Conservation (phyloP, 1,284 basidiomycete genomes). For the Melampsora abietis-canadensis region DNA sequence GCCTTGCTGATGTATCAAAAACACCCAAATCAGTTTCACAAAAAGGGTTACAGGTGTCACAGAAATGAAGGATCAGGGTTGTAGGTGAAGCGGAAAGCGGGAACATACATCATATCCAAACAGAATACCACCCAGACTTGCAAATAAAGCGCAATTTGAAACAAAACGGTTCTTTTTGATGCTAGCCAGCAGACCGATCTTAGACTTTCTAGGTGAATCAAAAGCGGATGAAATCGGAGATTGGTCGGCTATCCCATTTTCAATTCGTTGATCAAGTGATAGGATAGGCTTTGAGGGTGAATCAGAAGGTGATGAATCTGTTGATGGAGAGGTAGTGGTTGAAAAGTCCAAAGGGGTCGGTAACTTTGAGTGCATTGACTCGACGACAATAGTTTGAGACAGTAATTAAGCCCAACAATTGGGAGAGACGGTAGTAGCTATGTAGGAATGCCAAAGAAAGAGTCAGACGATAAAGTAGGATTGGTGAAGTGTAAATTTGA, state of each 20-base stretch:
- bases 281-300: conserved; percentile 3
- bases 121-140: conserved; percentile 37
- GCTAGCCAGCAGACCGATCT: conserved; percentile 1
- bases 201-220: background rate
- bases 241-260: background rate
- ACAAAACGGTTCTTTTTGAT: conserved; percentile 27
- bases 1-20: conserved; percentile 50
- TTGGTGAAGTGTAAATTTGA: too few species aligned
- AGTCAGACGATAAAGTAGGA: too few species aligned
- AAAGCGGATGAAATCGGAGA: conserved; percentile 3
- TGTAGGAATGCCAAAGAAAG: too few species aligned
- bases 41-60: too few species aligned
- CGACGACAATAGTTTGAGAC: too few species aligned
- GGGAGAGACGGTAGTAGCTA: too few species aligned
- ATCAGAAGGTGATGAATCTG: background rate
- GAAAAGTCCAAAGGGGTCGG: background rate
- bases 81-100: background rate
- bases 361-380: too few species aligned
- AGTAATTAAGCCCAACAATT: too few species aligned
- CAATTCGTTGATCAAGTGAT: background rate
- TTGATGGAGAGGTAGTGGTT: background rate
- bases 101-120: conserved; percentile 42
- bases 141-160: conserved; percentile 31
- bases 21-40: background rate
- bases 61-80: background rate